These are phyloP conservation scores for Acephala macrosclerotiorum DNA, from an alignment of 2,329 filamentous ascomycete species.

Conservation along the genomic window DNA sequence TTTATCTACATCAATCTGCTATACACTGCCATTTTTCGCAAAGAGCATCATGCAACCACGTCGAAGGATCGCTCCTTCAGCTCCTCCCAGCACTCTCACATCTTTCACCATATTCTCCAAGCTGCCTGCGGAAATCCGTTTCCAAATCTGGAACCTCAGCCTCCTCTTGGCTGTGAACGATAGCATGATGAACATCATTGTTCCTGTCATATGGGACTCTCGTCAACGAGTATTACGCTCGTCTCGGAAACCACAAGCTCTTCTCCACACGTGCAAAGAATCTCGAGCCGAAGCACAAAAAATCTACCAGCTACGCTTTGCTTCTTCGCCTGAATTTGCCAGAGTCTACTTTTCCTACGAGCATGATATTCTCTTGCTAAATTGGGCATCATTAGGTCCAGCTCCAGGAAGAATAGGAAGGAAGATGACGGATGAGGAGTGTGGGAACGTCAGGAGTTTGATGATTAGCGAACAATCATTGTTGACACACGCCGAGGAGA, in stretches of 20 bases:
- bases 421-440: conserved; percentile 18
- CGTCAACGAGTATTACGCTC: conserved; percentile 14
- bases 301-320: conserved; percentile 18
- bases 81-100: background rate
- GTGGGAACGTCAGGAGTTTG: conserved; percentile 6
- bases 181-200: conserved; percentile 9
- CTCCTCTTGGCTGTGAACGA: background rate
- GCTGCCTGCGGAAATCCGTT: conserved; percentile 15
- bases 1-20: background rate
- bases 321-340: conserved; percentile 19
- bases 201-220: conserved; percentile 16
- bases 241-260: conserved; percentile 10
- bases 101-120: conserved; percentile 16
- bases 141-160: conserved; percentile 16
- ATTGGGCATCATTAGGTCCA: conserved; percentile 14
- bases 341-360: conserved; percentile 17
- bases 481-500: conserved; percentile 14
- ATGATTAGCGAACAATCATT: conserved; percentile 18
- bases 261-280: conserved; percentile 17
- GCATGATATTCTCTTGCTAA: conserved; percentile 14
- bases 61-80: background rate
- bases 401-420: conserved; percentile 14
- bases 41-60: conserved; percentile 12
- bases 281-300: conserved; percentile 20
- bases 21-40: background rate